Conservation (phyloP, 2,329 filamentous ascomycete genomes). For the Nothophoma quercina region DNA sequence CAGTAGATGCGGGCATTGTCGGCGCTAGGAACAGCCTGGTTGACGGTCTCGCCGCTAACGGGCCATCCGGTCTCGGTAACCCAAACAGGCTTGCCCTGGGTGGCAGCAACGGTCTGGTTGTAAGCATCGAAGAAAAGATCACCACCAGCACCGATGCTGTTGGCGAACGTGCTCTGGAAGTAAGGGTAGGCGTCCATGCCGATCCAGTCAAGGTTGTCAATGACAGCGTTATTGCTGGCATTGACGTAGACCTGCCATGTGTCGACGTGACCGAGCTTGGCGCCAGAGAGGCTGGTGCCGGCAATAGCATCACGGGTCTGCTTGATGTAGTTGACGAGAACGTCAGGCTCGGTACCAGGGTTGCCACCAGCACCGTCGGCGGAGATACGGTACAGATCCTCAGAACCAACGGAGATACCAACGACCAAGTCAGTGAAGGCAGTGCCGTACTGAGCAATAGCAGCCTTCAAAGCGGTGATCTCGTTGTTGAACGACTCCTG, state of each 20-base stretch:
- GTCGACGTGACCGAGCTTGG: constrained; percentile 82
- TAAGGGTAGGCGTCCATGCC: constrained; percentile 87
- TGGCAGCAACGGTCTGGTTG: constrained; percentile 64
- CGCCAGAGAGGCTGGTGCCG: constrained; percentile 65
- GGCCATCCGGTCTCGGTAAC: constrained; percentile 90
- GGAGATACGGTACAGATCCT: constrained; percentile 72
- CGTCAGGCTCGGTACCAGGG: constrained; percentile 67
- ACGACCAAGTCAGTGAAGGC: constrained; percentile 72
- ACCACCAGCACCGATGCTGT: constrained; percentile 68
- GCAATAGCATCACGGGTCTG: constrained; percentile 70
- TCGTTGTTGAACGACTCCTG: constrained; percentile 72
- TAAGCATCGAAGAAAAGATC: constrained; percentile 74
- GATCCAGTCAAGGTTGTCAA: constrained; percentile 76
- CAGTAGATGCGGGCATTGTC: constrained; percentile 82
- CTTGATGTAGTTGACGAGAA: constrained; percentile 73
- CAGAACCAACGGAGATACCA: constrained; percentile 85
- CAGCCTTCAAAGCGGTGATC: constrained; percentile 72
- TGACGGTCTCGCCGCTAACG: constrained; percentile 70
- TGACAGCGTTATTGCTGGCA: constrained; percentile 72
- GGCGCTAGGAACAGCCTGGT: constrained; percentile 66
- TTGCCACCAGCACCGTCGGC: constrained; percentile 70
- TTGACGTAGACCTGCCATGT: constrained; percentile 76
- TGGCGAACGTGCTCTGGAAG: constrained; percentile 70
- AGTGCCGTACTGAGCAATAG: constrained; percentile 73
- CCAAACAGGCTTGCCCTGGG: constrained; percentile 77